These are phyloP conservation scores for Cryptococcus hybrid DNA, from an alignment of 1,284 basidiomycete species.

Conservation along the genomic window DNA sequence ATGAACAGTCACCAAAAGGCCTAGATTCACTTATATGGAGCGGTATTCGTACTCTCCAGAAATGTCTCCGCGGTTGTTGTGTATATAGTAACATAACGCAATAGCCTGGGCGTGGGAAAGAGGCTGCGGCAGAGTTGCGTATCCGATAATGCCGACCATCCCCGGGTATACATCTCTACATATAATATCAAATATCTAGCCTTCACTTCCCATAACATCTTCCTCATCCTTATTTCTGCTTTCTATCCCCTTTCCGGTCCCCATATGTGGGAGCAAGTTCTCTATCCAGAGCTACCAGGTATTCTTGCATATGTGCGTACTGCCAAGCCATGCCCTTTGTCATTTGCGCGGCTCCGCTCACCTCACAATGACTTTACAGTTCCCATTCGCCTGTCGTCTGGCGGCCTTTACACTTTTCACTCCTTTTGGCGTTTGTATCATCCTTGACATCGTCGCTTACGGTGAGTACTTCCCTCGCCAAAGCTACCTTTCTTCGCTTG, in stretches of 20 bases:
- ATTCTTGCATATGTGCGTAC: conserved; percentile 10
- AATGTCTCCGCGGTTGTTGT: no score
- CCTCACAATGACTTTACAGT: conserved; percentile 11
- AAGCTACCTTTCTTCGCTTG: background rate
- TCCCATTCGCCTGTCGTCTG: conserved; percentile 31
- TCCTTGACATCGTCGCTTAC: conserved; percentile 38
- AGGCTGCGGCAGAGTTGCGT: no score
- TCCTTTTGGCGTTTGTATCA: conserved; percentile 29
- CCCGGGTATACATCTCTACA: no score
- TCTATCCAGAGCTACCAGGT: conserved; percentile 9
- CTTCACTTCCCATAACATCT: no score
- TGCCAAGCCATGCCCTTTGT: background rate
- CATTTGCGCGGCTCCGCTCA: background rate
- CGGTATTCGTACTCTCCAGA: no score
- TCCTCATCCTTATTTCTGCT: background rate
- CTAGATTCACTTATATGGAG: no score
- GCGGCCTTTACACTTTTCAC: conserved; percentile 27
- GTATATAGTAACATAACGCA: no score
- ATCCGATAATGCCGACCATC: no score
- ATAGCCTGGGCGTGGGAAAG: no score
- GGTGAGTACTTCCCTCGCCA: conserved; percentile 18
- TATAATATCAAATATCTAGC: no score
- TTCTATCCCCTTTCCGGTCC: background rate
- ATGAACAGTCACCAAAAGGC: no score
- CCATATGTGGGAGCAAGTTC: conserved; percentile 12